A percentile compares a stretch with the other conserved stretches of the same genome.
Conservation (phyloP, 148 eudicot genomes). For the Camellia sinensis region DNA sequence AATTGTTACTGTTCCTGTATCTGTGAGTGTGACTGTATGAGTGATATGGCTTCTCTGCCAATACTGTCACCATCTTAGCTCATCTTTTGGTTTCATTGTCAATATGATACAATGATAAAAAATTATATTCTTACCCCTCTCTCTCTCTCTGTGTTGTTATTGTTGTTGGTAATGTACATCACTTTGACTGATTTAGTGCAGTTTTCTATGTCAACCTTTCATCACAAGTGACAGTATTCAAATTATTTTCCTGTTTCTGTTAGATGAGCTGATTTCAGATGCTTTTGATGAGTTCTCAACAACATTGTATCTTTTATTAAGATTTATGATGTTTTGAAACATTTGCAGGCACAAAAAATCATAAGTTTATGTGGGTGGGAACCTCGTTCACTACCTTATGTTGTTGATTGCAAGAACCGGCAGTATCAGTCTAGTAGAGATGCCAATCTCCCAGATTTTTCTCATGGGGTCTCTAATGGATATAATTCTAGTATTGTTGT, state of each 20-base stretch:
- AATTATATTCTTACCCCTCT: neutral
- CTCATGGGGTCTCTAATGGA: slow-evolving; percentile 33
- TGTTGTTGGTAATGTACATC: neutral
- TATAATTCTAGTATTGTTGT: slow-evolving; percentile 38
- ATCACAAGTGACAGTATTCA: neutral
- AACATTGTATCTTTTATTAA: neutral
- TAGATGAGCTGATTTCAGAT: neutral
- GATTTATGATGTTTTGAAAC: slow-evolving; percentile 11
- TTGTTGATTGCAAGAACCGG: slow-evolving; percentile 59
- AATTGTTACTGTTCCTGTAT: neutral
- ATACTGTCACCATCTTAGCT: neutral
- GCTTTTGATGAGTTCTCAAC: neutral
- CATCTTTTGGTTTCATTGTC: neutral
- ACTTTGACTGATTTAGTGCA: neutral
- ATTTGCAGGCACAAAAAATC: slow-evolving; percentile 73
- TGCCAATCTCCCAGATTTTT: slow-evolving; percentile 24
- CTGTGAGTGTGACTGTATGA: neutral
- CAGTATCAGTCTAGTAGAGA: slow-evolving; percentile 30
- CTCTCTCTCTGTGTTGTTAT: neutral
- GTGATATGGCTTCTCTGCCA: slow-evolving; percentile 3
- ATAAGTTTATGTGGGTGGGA: slow-evolving; percentile 96
- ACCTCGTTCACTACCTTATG: slow-evolving; percentile 74
- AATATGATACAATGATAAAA: neutral
- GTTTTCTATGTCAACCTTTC: slow-evolving; percentile 1
- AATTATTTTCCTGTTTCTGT: neutral